Percentiles rank a stretch among this genome's conserved stretches.
phyloP scores from a whole-genome alignment of 2,329 filamentous ascomycete species.

The Diaporthe ampelina region DNA sequence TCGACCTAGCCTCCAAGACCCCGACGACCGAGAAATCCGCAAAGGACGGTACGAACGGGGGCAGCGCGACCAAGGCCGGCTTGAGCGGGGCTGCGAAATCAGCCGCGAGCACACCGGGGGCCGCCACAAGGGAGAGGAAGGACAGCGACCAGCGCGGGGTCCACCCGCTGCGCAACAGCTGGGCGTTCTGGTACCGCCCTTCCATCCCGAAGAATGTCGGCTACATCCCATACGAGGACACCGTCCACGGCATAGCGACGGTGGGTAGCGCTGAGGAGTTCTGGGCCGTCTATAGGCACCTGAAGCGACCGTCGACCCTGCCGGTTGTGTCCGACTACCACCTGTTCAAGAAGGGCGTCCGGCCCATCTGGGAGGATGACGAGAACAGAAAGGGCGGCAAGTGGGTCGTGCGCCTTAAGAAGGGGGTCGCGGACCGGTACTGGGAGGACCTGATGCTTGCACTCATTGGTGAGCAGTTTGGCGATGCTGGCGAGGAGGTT shows the following conservation, averaged over 20 bases:
- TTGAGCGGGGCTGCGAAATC: constrained; percentile 59
- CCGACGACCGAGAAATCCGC: constrained; percentile 74
- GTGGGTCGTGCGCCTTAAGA: constrained; percentile 97
- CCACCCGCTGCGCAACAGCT: constrained; percentile 83
- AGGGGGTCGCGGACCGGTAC: constrained; percentile 95
- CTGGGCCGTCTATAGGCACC: constrained; percentile 88
- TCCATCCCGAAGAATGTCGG: constrained; percentile 95
- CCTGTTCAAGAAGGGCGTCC: constrained; percentile 95
- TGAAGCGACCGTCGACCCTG: constrained; percentile 89
- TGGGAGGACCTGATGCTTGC: constrained; percentile 96
- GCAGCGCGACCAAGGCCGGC: constrained; percentile 57
- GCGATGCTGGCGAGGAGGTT: constrained; percentile 92
- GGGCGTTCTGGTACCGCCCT: constrained; percentile 98
- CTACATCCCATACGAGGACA: constrained; percentile 94
- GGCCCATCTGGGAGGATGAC: constrained; percentile 98
- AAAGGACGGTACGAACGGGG: constrained; percentile 57
- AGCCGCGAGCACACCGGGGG: constrained; percentile 55
- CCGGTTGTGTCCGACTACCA: constrained; percentile 98
- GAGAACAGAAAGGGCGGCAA: constrained; percentile 97
- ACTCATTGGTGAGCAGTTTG: constrained; percentile 93
- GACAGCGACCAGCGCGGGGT: constrained; percentile 44
- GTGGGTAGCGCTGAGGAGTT: constrained; percentile 91
- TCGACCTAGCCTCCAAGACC: constrained; percentile 79
- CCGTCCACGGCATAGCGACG: constrained; percentile 86
- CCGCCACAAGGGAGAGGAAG: constrained; percentile 47